Evolutionary conservation across 345 rosid species (phyloP).

Genomic region (Citrus cavaleriei): DNA sequence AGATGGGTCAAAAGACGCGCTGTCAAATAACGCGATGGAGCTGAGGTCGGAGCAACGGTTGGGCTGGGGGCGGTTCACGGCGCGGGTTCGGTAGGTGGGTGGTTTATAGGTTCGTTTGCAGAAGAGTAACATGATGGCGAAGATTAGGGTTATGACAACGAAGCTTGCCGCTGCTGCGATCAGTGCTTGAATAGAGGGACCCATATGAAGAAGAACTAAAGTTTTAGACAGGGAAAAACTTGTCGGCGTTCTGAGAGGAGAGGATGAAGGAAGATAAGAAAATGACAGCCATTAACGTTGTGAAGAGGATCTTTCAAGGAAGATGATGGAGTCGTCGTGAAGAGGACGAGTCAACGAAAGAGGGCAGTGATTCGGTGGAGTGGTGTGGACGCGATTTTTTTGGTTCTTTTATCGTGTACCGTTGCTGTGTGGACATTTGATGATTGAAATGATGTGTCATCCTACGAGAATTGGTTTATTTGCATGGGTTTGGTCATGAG

Average conservation of each 20-base stretch:
- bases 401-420: not conserved
- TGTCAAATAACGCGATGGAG: constrained; percentile 28
- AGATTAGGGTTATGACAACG: constrained; percentile 18
- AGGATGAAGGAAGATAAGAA: not conserved
- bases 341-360: constrained; percentile 33
- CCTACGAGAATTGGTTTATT: no score
- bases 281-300: constrained; percentile 22
- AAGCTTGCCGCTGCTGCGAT: constrained; percentile 32
- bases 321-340: constrained; percentile 21
- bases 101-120: constrained; percentile 22
- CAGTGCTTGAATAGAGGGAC: not conserved
- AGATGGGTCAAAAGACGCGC: constrained; percentile 58
- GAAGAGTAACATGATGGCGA: constrained; percentile 18
- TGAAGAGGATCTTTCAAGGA: constrained; percentile 9
- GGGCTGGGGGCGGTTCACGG: constrained; percentile 11
- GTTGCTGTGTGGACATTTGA: not conserved
- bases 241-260: not conserved
- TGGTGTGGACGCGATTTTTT: not conserved
- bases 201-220: constrained; percentile 14
- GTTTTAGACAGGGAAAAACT: not conserved
- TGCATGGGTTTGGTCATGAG: no score
- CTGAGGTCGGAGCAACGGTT: constrained; percentile 9
- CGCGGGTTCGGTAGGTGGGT: constrained; percentile 9
- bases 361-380: constrained; percentile 9
- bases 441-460: no score